Evolutionary conservation across 2,329 filamentous ascomycete genomes (phyloP).

Genomic region (Fusarium sp.): DNA sequence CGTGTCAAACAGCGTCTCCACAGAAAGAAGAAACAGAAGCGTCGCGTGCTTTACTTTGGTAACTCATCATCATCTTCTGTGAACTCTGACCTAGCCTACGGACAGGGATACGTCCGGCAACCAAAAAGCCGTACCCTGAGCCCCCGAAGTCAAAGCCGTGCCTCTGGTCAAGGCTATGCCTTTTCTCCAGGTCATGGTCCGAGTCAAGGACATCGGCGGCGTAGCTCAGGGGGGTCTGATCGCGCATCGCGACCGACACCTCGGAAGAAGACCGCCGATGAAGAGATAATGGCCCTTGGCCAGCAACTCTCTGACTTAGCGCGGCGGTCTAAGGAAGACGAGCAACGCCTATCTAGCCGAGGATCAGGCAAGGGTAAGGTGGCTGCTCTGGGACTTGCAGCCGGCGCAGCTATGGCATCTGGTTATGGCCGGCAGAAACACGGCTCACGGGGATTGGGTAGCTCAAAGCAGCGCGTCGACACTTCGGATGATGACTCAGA

Average conservation of each 20-base stretch:
- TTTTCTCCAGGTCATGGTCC: constrained; percentile 16
- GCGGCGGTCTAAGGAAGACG: constrained; percentile 60
- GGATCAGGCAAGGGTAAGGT: constrained; percentile 38
- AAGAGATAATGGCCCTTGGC: constrained; percentile 67
- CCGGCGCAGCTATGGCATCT: constrained; percentile 56
- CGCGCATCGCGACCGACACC: constrained; percentile 23
- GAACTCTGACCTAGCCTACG: constrained; percentile 75
- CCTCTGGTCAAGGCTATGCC: constrained; percentile 22
- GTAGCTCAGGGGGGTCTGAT: constrained; percentile 32
- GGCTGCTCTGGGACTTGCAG: constrained; percentile 34
- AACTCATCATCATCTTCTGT: constrained; percentile 75
- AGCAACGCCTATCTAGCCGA: constrained; percentile 54
- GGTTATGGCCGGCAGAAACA: constrained; percentile 48
- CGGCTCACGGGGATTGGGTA: constrained; percentile 50
- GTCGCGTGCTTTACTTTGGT: constrained; percentile 65
- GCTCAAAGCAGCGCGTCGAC: constrained; percentile 53
- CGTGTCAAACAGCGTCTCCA: constrained; percentile 48
- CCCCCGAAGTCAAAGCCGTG: constrained; percentile 39
- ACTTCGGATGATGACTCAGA: constrained; percentile 59
- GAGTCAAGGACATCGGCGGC: constrained; percentile 28
- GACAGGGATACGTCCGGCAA: constrained; percentile 65
- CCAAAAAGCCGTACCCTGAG: constrained; percentile 45
- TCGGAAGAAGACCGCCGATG: constrained; percentile 58
- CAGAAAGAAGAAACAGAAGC: constrained; percentile 56
- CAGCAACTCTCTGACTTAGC: constrained; percentile 64